phyloP scores from a whole-genome alignment of 2,329 filamentous ascomycete genomes.

The Aspergillus novoparasiticus region DNA sequence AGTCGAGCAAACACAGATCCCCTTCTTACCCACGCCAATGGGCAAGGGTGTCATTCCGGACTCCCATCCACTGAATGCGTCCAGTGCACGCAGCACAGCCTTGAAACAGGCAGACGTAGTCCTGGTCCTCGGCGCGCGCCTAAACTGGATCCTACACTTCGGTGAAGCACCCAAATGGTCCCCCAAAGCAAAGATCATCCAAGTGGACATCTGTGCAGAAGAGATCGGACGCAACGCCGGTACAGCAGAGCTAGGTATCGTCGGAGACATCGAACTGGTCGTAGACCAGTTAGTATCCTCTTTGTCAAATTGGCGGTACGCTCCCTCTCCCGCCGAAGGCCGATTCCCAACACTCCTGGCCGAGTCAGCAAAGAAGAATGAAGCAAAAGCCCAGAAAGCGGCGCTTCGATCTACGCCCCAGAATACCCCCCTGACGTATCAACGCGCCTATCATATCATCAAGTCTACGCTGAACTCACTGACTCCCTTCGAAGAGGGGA shows the following conservation, averaged over 20 bases:
- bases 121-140: slow-evolving; percentile 55
- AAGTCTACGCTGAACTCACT: slow-evolving; percentile 51
- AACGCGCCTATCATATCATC: slow-evolving; percentile 56
- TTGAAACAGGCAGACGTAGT: slow-evolving; percentile 59
- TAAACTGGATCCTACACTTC: slow-evolving; percentile 63
- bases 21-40: slow-evolving; percentile 62
- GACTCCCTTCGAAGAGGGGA: slow-evolving; percentile 48
- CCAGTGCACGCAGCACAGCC: slow-evolving; percentile 57
- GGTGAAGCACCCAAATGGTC: slow-evolving; percentile 59
- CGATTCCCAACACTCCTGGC: slow-evolving; percentile 34
- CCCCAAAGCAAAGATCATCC: slow-evolving; percentile 53
- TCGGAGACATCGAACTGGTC: slow-evolving; percentile 56
- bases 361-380: slow-evolving; percentile 47
- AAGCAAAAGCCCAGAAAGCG: slow-evolving; percentile 47
- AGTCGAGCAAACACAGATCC: slow-evolving; percentile 52
- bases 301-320: slow-evolving; percentile 50
- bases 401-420: slow-evolving; percentile 40
- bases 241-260: slow-evolving; percentile 51
- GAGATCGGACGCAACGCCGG: slow-evolving; percentile 57
- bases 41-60: slow-evolving; percentile 61
- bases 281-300: slow-evolving; percentile 48
- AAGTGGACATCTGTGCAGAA: slow-evolving; percentile 57
- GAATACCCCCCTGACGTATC: slow-evolving; percentile 51
- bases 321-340: slow-evolving; percentile 31
- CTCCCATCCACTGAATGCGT: slow-evolving; percentile 55